Evolutionary conservation across 768 basidiomycete species (phyloP).

Genomic region (Lenzites betulinus): DNA sequence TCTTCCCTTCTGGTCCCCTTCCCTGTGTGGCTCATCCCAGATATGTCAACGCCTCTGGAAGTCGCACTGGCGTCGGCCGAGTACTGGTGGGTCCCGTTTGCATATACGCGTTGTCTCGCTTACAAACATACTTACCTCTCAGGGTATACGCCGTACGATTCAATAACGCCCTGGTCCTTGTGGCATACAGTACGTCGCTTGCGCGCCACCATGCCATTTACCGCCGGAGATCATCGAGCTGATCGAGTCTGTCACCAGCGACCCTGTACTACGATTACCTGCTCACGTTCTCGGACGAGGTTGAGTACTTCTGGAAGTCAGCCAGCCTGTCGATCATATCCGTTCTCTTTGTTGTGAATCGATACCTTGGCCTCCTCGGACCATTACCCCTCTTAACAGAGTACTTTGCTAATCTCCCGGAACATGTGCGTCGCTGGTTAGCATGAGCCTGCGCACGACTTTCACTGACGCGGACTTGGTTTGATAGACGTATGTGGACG

Average conservation of each 20-base stretch:
- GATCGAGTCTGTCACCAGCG: slow-evolving; percentile 9
- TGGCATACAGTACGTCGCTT: slow-evolving; percentile 5
- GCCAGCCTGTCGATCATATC: slow-evolving; percentile 21
- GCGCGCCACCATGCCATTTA: not conserved
- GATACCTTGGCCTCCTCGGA: slow-evolving; percentile 28
- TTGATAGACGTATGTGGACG: not conserved
- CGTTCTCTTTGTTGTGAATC: slow-evolving; percentile 24
- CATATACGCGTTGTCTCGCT: not conserved
- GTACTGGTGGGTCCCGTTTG: not conserved
- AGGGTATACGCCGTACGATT: slow-evolving; percentile 12
- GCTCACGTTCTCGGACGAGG: slow-evolving; percentile 46
- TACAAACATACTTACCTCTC: slow-evolving; percentile 1
- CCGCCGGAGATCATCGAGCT: not conserved
- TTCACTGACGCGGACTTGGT: no score
- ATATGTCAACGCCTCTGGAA: not conserved
- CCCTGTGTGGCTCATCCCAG: not conserved
- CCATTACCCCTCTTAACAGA: slow-evolving; percentile 22
- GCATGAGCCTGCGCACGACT: no score
- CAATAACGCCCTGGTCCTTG: slow-evolving; percentile 8
- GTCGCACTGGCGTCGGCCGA: not conserved
- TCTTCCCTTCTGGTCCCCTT: not conserved
- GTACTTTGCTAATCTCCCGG: slow-evolving; percentile 9
- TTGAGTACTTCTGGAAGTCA: slow-evolving; percentile 47
- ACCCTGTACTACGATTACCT: slow-evolving; percentile 48
- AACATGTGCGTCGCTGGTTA: slow-evolving; percentile 2